Evolutionary conservation across 441 rosid genomes (phyloP).

Genomic region (Adansonia gregorii): DNA sequence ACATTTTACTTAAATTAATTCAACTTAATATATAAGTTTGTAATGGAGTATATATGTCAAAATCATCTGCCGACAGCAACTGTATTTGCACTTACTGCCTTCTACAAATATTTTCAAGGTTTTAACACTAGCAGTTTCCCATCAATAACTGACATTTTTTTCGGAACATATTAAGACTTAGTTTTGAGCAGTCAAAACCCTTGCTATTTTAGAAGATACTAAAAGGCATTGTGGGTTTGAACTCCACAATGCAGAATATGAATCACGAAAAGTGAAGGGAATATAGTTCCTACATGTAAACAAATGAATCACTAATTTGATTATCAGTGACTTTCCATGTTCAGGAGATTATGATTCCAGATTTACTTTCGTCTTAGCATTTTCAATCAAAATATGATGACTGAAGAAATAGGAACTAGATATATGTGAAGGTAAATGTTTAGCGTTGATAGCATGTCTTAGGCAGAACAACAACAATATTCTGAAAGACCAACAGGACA

Average conservation of each 20-base stretch:
- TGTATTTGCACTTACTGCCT: conserved; percentile 5
- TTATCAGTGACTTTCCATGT: background rate
- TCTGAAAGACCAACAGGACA: background rate
- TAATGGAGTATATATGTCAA: background rate
- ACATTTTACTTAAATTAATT: background rate
- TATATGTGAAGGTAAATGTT: background rate
- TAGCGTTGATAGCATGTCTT: background rate
- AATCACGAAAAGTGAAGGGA: background rate
- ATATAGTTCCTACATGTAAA: background rate
- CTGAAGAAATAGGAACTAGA: conserved; percentile 13
- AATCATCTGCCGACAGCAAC: background rate
- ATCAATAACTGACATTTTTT: background rate
- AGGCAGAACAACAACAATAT: background rate
- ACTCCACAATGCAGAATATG: conserved; percentile 3
- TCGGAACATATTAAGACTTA: background rate
- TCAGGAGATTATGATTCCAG: background rate
- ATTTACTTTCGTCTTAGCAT: conserved; percentile 6
- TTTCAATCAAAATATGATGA: background rate
- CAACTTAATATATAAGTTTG: background rate
- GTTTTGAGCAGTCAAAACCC: background rate
- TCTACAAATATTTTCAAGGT: background rate
- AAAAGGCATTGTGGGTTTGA: background rate
- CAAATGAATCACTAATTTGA: background rate
- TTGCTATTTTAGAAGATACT: background rate
- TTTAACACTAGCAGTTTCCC: background rate